Evolutionary conservation across 2,329 filamentous ascomycete genomes (phyloP).

Genomic region (Cladosporium sp.): DNA sequence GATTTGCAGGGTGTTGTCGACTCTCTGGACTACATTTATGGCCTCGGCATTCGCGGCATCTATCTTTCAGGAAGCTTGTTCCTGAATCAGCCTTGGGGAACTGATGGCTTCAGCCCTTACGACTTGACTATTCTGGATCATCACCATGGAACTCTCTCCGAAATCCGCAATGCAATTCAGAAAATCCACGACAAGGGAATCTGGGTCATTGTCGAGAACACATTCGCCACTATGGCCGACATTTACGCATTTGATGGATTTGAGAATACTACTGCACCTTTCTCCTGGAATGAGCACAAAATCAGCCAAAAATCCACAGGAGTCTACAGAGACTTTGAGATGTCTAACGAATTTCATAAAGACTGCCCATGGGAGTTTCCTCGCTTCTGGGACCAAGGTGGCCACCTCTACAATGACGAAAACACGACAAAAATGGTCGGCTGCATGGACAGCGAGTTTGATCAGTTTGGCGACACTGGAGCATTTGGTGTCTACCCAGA

Average conservation of each 20-base stretch:
- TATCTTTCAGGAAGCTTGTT: slow-evolving; percentile 65
- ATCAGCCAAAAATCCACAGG: slow-evolving; percentile 57
- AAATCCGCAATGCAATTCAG: slow-evolving; percentile 58
- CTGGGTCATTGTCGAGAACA: slow-evolving; percentile 68
- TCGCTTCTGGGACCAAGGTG: slow-evolving; percentile 63
- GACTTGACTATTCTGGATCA: slow-evolving; percentile 65
- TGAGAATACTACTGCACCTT: slow-evolving; percentile 61
- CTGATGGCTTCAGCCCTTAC: slow-evolving; percentile 58
- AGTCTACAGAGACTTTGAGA: slow-evolving; percentile 59
- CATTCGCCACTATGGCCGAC: slow-evolving; percentile 64
- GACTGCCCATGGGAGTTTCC: slow-evolving; percentile 56
- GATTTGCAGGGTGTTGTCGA: slow-evolving; percentile 61
- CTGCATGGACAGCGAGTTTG: slow-evolving; percentile 64
- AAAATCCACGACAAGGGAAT: slow-evolving; percentile 64
- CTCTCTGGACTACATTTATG: slow-evolving; percentile 64
- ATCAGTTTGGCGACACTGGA: slow-evolving; percentile 63
- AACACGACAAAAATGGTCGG: slow-evolving; percentile 52
- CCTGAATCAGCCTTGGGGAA: slow-evolving; percentile 65
- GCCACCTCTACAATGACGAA: slow-evolving; percentile 50
- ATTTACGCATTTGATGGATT: slow-evolving; percentile 63
- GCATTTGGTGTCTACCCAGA: slow-evolving; percentile 65
- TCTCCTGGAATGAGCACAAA: slow-evolving; percentile 56
- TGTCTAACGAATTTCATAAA: slow-evolving; percentile 55
- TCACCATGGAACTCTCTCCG: slow-evolving; percentile 61
- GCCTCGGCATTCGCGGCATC: slow-evolving; percentile 62